A percentile compares a stretch with the other conserved stretches of the same genome.
phyloP scores from a whole-genome alignment of 345 rosid genomes.

The Cardamine occulta region DNA sequence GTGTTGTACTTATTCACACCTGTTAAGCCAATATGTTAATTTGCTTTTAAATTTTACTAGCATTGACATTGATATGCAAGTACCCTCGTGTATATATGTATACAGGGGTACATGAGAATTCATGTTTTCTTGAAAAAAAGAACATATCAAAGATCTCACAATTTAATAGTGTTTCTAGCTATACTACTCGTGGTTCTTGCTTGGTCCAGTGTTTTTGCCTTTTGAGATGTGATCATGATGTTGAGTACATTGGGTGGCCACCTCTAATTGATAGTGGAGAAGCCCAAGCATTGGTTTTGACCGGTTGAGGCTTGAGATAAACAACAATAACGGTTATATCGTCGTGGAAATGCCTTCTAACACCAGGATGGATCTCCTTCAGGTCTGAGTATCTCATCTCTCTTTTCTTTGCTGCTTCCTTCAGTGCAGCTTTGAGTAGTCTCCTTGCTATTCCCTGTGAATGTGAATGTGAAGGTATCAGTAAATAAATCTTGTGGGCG shows the following conservation, averaged over 20 bases:
- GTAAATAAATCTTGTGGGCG: slow-evolving; percentile 1
- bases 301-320: slow-evolving; percentile 47
- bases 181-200: slow-evolving; percentile 24
- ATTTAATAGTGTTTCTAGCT: slow-evolving; percentile 28
- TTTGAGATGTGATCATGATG: slow-evolving; percentile 27
- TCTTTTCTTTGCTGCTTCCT: slow-evolving; percentile 81
- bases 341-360: slow-evolving; percentile 81
- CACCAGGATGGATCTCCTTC: slow-evolving; percentile 63
- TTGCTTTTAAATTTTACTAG: neutral
- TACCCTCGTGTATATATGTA: slow-evolving; percentile 39
- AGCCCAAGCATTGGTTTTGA: slow-evolving; percentile 24
- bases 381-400: slow-evolving; percentile 82
- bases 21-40: neutral
- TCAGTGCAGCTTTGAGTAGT: slow-evolving; percentile 65
- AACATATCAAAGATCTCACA: slow-evolving; percentile 28
- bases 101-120: slow-evolving; percentile 38
- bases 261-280: slow-evolving; percentile 61
- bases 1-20: neutral
- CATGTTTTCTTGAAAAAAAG: slow-evolving; percentile 10
- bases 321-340: slow-evolving; percentile 65
- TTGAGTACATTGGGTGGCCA: slow-evolving; percentile 40
- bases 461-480: slow-evolving; percentile 33
- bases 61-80: slow-evolving; percentile 27
- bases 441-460: slow-evolving; percentile 75
- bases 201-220: neutral